Base-by-base conservation (phyloP, 1,284 basidiomycete species). In the Nidula niveotomentosa region DNA sequence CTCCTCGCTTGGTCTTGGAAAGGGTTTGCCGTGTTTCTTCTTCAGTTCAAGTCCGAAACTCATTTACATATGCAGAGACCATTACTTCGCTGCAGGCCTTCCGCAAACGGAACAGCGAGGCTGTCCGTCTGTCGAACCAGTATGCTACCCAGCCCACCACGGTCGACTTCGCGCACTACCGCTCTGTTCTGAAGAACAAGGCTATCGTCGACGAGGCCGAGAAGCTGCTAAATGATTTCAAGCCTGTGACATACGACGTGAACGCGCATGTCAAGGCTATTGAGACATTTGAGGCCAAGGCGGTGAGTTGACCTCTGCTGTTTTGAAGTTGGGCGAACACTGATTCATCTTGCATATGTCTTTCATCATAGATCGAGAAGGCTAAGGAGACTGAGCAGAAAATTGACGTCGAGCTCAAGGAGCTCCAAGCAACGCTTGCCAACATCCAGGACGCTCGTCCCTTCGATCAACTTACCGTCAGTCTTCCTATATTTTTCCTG, bases 381-480 rank as follows among this genome's bases (percentile, higher is more conserved):
- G 97, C 97, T 59, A 84, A 95, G 78, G 92, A 92, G 74, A 96
- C 95, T 30, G 87, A 93, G 61, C 75, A 85, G 66, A 95, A 97
- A 82, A 95, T 99, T 66, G 90, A 96, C 63, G 77, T 89, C 57
- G 97, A 99, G 79, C 82, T 99, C 65, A 87, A 90, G 74, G 90
- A 94, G 69, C 90, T 99, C 65, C 91, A 95, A 76, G 86, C 85
- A 46, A 99, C 97, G 39, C 89, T 99, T 60, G 88, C 91, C 65
- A 98, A 99, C 86, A 99, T 99, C 62, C 90, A 98, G 80, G 89
- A 96, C 53, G 96, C 96, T 49, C 91, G 97, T 75, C 92, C 96
- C 23, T 98, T 99, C 78, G 95, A 98, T 71, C 93, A 99, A 72
- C 84, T 99, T 63, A 96, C 94, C 51, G 93, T 96, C 37, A 55